Percentiles rank a stretch among this genome's conserved stretches.
phyloP scores from a whole-genome alignment of 2,329 filamentous ascomycete genomes.

The Cryphonectria carpinicola region DNA sequence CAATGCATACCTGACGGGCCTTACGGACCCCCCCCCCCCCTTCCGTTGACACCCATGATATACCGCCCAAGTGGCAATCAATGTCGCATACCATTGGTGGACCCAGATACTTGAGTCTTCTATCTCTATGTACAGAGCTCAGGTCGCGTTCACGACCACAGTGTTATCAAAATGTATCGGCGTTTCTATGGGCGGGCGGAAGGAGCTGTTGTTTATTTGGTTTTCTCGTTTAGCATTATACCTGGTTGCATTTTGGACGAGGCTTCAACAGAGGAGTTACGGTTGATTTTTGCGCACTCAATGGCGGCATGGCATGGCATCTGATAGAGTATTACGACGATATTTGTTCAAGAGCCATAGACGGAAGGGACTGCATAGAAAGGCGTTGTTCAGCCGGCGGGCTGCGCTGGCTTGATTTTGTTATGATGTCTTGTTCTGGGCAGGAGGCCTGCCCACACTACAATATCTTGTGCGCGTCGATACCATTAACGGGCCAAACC shows the following conservation, averaged over 20 bases:
- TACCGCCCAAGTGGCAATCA: not conserved
- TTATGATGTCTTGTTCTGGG: not conserved
- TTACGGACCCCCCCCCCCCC: not conserved
- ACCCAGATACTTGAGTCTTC: not conserved
- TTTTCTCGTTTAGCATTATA: not conserved
- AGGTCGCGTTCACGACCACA: not conserved
- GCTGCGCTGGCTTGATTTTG: not conserved
- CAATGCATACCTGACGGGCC: not conserved
- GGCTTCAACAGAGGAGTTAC: not conserved
- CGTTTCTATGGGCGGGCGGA: not conserved
- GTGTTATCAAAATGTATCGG: not conserved
- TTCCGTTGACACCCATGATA: not conserved
- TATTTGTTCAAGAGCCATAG: not conserved
- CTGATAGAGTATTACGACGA: slow-evolving; percentile 5
- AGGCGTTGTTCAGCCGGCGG: not conserved
- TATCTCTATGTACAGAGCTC: not conserved
- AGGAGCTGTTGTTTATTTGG: not conserved
- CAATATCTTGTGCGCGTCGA: not conserved
- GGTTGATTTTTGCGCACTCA: not conserved
- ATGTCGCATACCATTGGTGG: not conserved
- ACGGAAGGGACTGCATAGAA: slow-evolving; percentile 1
- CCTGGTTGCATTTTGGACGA: not conserved
- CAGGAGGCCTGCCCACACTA: not conserved
- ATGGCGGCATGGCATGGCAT: slow-evolving; percentile 9
- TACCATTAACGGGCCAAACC: not conserved